Evolutionary conservation across 1,284 basidiomycete genomes (phyloP), one percentile per base, ranked within the genome.

Genomic region (Ustilago vetiveriae): DNA sequence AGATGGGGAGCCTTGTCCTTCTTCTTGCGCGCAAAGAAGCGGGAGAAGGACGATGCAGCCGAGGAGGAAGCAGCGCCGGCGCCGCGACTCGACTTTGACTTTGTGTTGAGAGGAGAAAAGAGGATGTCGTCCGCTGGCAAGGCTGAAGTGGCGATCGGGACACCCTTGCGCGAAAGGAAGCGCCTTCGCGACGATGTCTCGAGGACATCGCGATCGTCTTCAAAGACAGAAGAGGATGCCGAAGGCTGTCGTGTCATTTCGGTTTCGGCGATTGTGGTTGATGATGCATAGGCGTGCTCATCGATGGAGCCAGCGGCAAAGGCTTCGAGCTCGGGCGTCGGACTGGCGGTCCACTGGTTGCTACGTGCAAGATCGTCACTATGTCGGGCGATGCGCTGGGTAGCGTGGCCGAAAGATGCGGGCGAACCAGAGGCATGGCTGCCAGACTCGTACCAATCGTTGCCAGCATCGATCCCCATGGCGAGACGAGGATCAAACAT

Each of bases 401-500:
- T 36, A 17, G 62, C 7, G 9, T 58, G 47, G 6, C 65, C 57
- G n/a, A 57, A 64, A 27, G 62, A 64, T 11, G 62, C 48, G n/a
- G 60, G 49, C 7, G 54, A 43, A 4, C 48, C 42, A 32, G 38
- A 39, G 1, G 41, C 35, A 23, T 40, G 16, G 40, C 22, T 23
- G 16, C 37, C 44, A 17, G 54, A 40, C 19, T 67, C 57, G 49
- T 57, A 44, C 70, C 70, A 72, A 10, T 64, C 54, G 36, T 35
- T 36, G 16, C 51, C 67, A 10, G 60, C 47, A 30, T 78, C 76
- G 57, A 79, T 77, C 38, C 76, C 76, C 75, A 79, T 77, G n/a
- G 75, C 76, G 42, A 72, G 68, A 17, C 76, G 60, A 26, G 76
- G 76, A 42, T 79, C 71, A 36, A 79, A 66, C 55, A 74, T 67